Percentiles rank a stretch among this genome's conserved stretches.
These are phyloP conservation scores for Pseudonitzschia pungens DNA, from an alignment of 108 stramenopile species.

Conservation along the genomic window DNA sequence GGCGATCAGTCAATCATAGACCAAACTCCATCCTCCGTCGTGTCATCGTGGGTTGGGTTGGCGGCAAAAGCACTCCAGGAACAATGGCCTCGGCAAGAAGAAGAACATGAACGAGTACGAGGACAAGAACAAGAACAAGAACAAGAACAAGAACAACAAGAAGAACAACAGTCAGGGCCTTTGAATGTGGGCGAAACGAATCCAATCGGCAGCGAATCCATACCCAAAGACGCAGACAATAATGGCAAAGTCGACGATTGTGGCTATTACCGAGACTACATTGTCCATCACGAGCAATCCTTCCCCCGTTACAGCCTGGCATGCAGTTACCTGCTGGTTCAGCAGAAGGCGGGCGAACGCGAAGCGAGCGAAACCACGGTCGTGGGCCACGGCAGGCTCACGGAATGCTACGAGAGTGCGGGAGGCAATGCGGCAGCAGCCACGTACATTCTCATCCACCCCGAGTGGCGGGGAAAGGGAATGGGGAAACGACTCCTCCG, in stretches of 20 bases:
- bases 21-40: not conserved
- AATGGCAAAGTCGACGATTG: not conserved
- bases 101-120: not conserved
- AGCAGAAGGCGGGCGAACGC: too few relatives aligned
- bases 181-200: too few relatives aligned
- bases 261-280: conserved; percentile 13
- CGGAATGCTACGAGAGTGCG: conserved; percentile 44
- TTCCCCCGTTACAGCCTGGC: conserved; percentile 19
- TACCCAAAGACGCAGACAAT: not conserved
- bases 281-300: conserved; percentile 1
- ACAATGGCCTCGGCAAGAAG: conserved; percentile 19
- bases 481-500: conserved; percentile 31
- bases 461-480: conserved; percentile 15
- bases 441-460: conserved; percentile 33
- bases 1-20: not conserved
- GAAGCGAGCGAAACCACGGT: not conserved
- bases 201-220: too few relatives aligned
- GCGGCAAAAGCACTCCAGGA: conserved; percentile 6
- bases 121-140: too few relatives aligned
- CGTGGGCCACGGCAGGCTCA: conserved; percentile 38
- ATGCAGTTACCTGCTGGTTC: conserved; percentile 28
- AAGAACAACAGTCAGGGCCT: too few relatives aligned
- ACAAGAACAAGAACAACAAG: not conserved
- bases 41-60: conserved; percentile 12
- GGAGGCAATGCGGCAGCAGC: conserved; percentile 40